Base-by-base conservation (phyloP, 148 eudicot genomes). In the Silene conica region DNA sequence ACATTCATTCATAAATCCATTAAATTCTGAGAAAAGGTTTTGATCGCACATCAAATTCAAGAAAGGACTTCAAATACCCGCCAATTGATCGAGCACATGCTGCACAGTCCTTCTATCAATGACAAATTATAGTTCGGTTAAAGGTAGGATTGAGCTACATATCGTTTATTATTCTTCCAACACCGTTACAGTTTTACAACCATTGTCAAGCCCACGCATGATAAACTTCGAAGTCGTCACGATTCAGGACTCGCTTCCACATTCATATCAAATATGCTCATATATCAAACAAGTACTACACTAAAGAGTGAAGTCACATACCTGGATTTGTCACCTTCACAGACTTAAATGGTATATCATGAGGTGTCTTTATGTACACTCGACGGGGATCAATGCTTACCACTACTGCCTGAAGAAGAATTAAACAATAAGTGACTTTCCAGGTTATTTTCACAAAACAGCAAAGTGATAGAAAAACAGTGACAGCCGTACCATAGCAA, bases 311-410 rank as follows among this genome's bases (percentile, higher is more conserved):
- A 70, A 26, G 62, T 34, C 48, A 5, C 73, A 75, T 85, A 94
- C 98, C 97, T 80, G 90, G 92, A 79, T 79, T 86, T 74, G 86
- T 78, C 71, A 90, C 80, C 85, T 82, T 83, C 52, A 94, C 81
- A 61, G 84, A 78, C 81, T 87, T 94, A 80, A 89, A 91, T 66
- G 83, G 80, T 57, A 87, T 87, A 55, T 89, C 93, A 76, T 77
- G 46, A 28, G 97, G 93, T 78, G 77, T 75, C 59, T 80, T 85
- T 81, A 94, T 48, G 78, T 90, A 94, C 64, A 91, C 85, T 78
- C 93, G 87, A 74, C 97, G 96, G 79, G 98, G 98, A 88, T 94
- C 98, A 79, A 94, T 91, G 85, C 98, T 92, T 25, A 94, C 97
- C 67, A 94, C 98, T 72, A 94, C 98, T 38, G 98, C 98, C 98